Evolutionary conservation across 1,139 yeast species (phyloP), one percentile per base, ranked within the genome.

Genomic region (Sugiyamaella castrensis): DNA sequence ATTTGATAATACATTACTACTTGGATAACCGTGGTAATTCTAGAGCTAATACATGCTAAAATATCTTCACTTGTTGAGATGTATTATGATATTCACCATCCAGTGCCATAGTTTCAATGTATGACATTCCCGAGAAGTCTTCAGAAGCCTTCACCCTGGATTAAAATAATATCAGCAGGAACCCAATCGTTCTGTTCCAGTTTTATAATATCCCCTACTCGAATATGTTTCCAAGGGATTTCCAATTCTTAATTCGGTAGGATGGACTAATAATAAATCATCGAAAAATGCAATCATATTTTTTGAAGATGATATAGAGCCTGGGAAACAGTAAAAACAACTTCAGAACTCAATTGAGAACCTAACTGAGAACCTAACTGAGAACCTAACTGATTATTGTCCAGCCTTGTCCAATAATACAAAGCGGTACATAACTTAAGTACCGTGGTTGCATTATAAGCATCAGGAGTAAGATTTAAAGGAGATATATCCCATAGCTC

Each of bases 61-160:
- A n/a, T n/a, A n/a, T n/a, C n/a, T n/a, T n/a, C n/a, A n/a, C n/a
- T n/a, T n/a, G n/a, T n/a, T n/a, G n/a, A n/a, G n/a, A n/a, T n/a
- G n/a, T n/a, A n/a, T n/a, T n/a, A n/a, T n/a, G n/a, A n/a, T n/a
- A n/a, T 67, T 92, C 98, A 44, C 99, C 99, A 67, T 92, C 98
- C 42, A 92, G 73, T 0, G 96, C 98, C 92, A 92, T 91, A 0
- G 99, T 92, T 67, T 92, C 99, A 24, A 91, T 82, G 58, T 81
- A 87, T 1, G 95, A 84, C 57, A 84, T 87, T 50, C 84, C 86
- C 51, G 81, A 79, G 33, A 79, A n/a, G n/a, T n/a, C n/a, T n/a
- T n/a, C n/a, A n/a, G n/a, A n/a, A 79, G 10, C 81, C 81, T 43
- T 80, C 79, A 1, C 92, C 79, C 1, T 87, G 76, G 39, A 94